Conservation (phyloP, 352 stramenopile species). For the Phytophthora palmivora region DNA sequence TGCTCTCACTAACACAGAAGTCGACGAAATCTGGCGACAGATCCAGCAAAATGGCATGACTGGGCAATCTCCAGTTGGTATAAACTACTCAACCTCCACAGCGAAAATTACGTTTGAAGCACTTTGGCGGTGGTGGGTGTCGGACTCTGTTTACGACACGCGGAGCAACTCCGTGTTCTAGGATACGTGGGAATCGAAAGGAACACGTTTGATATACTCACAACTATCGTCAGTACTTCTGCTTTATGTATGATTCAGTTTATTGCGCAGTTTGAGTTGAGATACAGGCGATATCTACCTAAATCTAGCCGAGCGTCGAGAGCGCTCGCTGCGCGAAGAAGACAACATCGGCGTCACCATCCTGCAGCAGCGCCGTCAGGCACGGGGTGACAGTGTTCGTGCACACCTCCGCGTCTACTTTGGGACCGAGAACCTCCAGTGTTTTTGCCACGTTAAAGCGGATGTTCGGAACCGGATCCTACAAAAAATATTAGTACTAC, state of each 20-base stretch:
- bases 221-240: conserved; percentile 10
- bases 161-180: conserved; percentile 4
- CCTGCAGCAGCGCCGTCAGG: conserved; percentile 87
- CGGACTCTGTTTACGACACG: conserved; percentile 45
- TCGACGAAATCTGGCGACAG: conserved; percentile 66
- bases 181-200: too few species aligned
- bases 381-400: conserved; percentile 85
- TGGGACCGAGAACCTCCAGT: conserved; percentile 85
- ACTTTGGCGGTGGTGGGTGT: conserved; percentile 71
- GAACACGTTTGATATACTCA: conserved; percentile 6
- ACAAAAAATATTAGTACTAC: conserved; percentile 14
- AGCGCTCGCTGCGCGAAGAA: conserved; percentile 92
- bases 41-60: conserved; percentile 16
- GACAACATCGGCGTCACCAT: conserved; percentile 94
- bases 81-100: neutral
- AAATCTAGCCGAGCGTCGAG: conserved; percentile 58
- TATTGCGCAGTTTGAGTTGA: conserved; percentile 33
- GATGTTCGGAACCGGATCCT: conserved; percentile 98
- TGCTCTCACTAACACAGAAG: conserved; percentile 41
- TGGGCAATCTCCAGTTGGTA: neutral
- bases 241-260: conserved; percentile 41
- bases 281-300: conserved; percentile 41
- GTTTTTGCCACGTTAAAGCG: conserved; percentile 99
- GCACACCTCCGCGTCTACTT: conserved; percentile 71
- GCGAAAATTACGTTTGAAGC: conserved; percentile 38